Percentiles rank a stretch among this genome's conserved stretches.
Conservation (phyloP, 1,139 yeast species). For the Meyerozyma sp. region DNA sequence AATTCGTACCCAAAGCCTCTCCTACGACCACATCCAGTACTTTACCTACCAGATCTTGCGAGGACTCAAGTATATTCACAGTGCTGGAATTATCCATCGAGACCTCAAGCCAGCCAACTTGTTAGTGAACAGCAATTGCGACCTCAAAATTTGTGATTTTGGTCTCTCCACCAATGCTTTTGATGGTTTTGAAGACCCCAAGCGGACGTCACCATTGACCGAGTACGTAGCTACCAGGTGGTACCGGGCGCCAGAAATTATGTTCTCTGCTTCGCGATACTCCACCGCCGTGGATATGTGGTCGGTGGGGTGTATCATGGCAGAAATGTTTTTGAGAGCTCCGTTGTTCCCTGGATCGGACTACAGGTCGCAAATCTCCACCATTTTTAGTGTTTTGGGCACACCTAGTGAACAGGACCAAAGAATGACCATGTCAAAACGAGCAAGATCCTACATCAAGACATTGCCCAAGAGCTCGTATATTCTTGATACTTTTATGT, state of each 20-base stretch:
- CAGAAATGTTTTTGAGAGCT: slow-evolving; percentile 52
- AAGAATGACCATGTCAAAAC: slow-evolving; percentile 48
- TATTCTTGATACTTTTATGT: slow-evolving; percentile 8
- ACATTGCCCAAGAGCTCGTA: slow-evolving; percentile 37
- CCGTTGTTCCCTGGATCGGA: slow-evolving; percentile 82
- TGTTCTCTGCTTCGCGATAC: slow-evolving; percentile 65
- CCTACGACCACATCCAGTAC: slow-evolving; percentile 65
- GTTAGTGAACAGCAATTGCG: slow-evolving; percentile 30
- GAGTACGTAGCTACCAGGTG: slow-evolving; percentile 79
- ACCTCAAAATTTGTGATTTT: slow-evolving; percentile 48
- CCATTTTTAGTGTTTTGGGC: slow-evolving; percentile 59
- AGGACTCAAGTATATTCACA: slow-evolving; percentile 59
- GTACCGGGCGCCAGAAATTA: slow-evolving; percentile 78
- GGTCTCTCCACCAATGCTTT: slow-evolving; percentile 47
- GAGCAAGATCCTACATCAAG: slow-evolving; percentile 59
- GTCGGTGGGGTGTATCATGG: slow-evolving; percentile 77
- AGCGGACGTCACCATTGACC: slow-evolving; percentile 43
- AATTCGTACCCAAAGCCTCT: slow-evolving; percentile 46
- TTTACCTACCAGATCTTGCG: slow-evolving; percentile 61
- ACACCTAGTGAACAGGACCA: slow-evolving; percentile 59
- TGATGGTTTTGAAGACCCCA: slow-evolving; percentile 22
- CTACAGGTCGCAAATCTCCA: slow-evolving; percentile 58
- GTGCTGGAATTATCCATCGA: slow-evolving; percentile 44
- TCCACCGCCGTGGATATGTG: slow-evolving; percentile 71
- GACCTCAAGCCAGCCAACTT: slow-evolving; percentile 38